Evolutionary conservation across 2,329 filamentous ascomycete genomes (phyloP).

Genomic region (Trichoderma arundinaceum): DNA sequence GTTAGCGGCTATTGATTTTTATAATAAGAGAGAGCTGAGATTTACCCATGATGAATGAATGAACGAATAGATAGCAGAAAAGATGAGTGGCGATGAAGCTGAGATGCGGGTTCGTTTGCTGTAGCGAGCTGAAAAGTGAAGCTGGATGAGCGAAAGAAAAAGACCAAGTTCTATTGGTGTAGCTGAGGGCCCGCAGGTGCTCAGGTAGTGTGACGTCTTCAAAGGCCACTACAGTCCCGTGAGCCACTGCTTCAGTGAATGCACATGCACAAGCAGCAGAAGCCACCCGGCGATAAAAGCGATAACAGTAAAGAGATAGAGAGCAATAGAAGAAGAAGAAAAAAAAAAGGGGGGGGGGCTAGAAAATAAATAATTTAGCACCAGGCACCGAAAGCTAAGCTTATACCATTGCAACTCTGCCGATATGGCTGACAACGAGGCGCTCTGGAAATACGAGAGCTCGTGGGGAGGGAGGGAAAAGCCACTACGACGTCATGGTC

Average conservation of each 20-base stretch:
- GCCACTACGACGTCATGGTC: constrained; percentile 13
- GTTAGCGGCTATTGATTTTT: background rate
- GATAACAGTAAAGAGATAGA: background rate
- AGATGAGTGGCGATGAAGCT: background rate
- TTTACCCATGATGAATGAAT: constrained; percentile 26
- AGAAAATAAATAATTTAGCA: background rate
- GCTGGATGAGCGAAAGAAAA: background rate
- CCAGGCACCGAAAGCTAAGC: background rate
- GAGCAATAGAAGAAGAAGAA: background rate
- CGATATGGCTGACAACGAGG: constrained; percentile 10
- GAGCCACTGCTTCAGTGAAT: background rate
- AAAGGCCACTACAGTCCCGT: background rate
- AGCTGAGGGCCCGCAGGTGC: too few relatives aligned
- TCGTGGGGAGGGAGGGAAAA: background rate
- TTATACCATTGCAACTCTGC: background rate
- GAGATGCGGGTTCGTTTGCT: background rate
- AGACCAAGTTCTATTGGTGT: background rate
- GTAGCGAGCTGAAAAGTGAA: too few relatives aligned
- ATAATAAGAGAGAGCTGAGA: background rate
- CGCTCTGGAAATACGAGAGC: background rate
- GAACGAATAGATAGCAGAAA: background rate
- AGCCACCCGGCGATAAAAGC: too few relatives aligned
- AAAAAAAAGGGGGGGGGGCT: too few relatives aligned
- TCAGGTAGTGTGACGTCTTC: constrained; percentile 17
- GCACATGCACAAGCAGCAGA: background rate